These are phyloP conservation scores for Suhomyces anneliseae DNA, from an alignment of 1,139 yeast genomes.

Conservation along the genomic window DNA sequence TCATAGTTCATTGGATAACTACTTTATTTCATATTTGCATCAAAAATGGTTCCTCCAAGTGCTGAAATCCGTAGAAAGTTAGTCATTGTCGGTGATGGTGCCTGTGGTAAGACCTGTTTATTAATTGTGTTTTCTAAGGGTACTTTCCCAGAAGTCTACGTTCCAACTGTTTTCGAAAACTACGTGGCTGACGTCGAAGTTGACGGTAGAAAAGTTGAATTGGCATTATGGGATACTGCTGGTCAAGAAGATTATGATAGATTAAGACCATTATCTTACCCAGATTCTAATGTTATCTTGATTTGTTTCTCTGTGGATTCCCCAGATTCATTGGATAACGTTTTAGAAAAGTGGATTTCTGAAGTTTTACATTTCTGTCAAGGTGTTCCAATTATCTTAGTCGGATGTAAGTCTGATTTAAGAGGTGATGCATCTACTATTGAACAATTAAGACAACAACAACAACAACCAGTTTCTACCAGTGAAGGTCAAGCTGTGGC, in stretches of 20 bases:
- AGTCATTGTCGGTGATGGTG: slow-evolving; percentile 87
- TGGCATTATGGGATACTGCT: slow-evolving; percentile 98
- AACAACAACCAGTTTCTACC: slow-evolving; percentile 72
- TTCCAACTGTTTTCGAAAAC: slow-evolving; percentile 94
- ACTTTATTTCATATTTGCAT: slow-evolving; percentile 11
- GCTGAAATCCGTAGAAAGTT: slow-evolving; percentile 76
- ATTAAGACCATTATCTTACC: slow-evolving; percentile 89
- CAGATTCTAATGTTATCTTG: slow-evolving; percentile 88
- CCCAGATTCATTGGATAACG: slow-evolving; percentile 91
- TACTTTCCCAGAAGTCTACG: slow-evolving; percentile 93
- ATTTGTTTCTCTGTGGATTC: slow-evolving; percentile 90
- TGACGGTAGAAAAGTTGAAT: slow-evolving; percentile 89
- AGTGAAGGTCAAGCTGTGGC: slow-evolving; percentile 86
- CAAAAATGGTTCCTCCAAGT: slow-evolving; percentile 48
- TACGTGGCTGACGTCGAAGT: slow-evolving; percentile 94
- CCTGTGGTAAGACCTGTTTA: slow-evolving; percentile 83
- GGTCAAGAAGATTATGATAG: slow-evolving; percentile 98
- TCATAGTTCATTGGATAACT: slow-evolving; percentile 1
- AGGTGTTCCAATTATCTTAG: slow-evolving; percentile 90
- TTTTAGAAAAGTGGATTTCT: slow-evolving; percentile 92
- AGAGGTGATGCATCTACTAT: slow-evolving; percentile 79
- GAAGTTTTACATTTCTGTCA: slow-evolving; percentile 94
- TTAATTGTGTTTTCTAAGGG: slow-evolving; percentile 89
- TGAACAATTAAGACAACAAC: slow-evolving; percentile 72
- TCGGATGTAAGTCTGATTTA: slow-evolving; percentile 89